Evolutionary conservation across 2,329 filamentous ascomycete genomes (phyloP), one percentile per base, ranked within the genome.

Genomic region (Xylaria sp.): DNA sequence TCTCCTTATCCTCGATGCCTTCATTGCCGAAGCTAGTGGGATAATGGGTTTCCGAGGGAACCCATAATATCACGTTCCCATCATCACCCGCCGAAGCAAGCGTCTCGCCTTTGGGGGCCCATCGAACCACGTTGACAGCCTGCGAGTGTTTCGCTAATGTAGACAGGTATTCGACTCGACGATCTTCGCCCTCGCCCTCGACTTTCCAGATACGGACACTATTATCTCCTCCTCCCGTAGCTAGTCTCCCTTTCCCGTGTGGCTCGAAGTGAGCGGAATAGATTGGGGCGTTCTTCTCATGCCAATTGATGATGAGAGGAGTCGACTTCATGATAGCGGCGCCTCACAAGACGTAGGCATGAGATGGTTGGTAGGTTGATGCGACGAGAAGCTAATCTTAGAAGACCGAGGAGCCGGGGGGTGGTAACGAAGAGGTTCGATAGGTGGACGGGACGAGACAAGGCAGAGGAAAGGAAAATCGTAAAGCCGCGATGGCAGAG

Each of bases 231-330:
- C 95, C 96, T 70, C 91, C 95, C 10, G 96, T 99, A 66, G 96
- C 96, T 71, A 99, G 84, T 76, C 96, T 90, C 62, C 94, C 94
- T 80, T 96, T 97, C 72, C 93, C 94, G 78, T 93, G 87, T 56
- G 93, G 93, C 79, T 99, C 95, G 79, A 98, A 99, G 81, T 98
- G 95, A 74, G 94, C 93, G 50, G 95, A 97, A 83, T 98, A 99
- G 79, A 99, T 94, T 67, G 96, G 96, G 76, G 93, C 90, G 83
- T 97, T 97, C 78, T 97, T 93, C 81, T 97, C 93, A 82, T 99
- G 97, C 96, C 96, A 99, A 85, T 97, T 93, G 83, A 99, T 95
- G 79, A 98, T 95, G 75, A 99, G 87, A 75, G 96, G 95, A 78
- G 93, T 91, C 78, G 94, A 94, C 88, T 97, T 98, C 96, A 99